Conservation (phyloP, 352 stramenopile species). For the Pilasporangium apinafurcum region DNA sequence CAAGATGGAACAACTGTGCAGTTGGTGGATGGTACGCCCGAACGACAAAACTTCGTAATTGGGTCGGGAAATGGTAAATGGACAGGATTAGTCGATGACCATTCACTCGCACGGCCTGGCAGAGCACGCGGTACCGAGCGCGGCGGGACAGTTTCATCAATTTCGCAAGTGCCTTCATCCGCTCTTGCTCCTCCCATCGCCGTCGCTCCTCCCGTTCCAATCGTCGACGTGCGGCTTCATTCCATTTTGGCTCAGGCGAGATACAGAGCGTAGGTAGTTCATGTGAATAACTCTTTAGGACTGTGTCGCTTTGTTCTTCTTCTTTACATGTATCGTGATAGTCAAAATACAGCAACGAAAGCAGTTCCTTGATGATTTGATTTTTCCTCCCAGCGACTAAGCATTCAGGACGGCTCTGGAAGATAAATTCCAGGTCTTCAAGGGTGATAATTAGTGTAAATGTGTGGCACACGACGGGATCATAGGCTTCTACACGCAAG, state of each 20-base stretch:
- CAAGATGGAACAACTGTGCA: constrained; percentile 27
- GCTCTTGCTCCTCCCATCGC: constrained; percentile 37
- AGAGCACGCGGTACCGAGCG: constrained; percentile 39
- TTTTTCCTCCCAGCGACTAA: constrained; percentile 50
- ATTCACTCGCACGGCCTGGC: constrained; percentile 18
- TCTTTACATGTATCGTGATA: constrained; percentile 18
- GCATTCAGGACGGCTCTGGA: constrained; percentile 27
- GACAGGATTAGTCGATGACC: constrained; percentile 44
- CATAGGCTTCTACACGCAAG: constrained; percentile 50
- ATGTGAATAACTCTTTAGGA: neutral
- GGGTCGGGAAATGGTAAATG: constrained; percentile 51
- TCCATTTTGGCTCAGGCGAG: constrained; percentile 35
- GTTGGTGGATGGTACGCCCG: constrained; percentile 40
- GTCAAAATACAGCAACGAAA: constrained; percentile 56
- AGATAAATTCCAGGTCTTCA: constrained; percentile 49
- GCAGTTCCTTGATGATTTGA: constrained; percentile 37
- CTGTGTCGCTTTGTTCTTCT: neutral
- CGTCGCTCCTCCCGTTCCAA: constrained; percentile 46
- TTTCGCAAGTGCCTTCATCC: constrained; percentile 30
- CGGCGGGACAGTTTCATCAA: constrained; percentile 40
- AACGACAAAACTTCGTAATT: constrained; percentile 48
- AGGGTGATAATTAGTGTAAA: constrained; percentile 34
- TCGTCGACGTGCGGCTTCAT: constrained; percentile 28
- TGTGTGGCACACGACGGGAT: constrained; percentile 19
- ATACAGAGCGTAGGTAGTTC: constrained; percentile 22